Evolutionary conservation across 2,329 filamentous ascomycete genomes (phyloP).

Genomic region (Laburnicola sp.): DNA sequence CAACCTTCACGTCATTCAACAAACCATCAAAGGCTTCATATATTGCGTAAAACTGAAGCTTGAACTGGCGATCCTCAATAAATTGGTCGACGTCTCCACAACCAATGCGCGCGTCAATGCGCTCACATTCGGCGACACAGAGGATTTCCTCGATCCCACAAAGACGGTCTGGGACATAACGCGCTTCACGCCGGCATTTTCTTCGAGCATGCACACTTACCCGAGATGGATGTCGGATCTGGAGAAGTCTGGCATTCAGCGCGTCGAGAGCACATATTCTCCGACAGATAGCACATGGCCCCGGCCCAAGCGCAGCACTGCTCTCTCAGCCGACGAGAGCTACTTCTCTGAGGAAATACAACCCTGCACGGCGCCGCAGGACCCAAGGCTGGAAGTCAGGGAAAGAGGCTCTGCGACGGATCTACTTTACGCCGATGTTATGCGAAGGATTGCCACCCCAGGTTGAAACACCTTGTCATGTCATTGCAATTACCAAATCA

Average conservation of each 20-base stretch:
- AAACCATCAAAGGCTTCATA: constrained; percentile 44
- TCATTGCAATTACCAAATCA: neutral
- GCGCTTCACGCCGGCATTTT: constrained; percentile 21
- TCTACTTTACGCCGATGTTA: constrained; percentile 22
- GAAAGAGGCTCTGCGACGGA: constrained; percentile 25
- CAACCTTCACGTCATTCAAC: constrained; percentile 39
- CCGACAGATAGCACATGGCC: constrained; percentile 18
- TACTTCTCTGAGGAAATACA: constrained; percentile 17
- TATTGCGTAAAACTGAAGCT: constrained; percentile 53
- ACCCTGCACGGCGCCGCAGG: constrained; percentile 8
- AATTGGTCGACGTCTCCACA: constrained; percentile 34
- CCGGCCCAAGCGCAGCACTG: constrained; percentile 10
- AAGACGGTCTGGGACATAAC: constrained; percentile 25
- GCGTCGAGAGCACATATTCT: constrained; percentile 18
- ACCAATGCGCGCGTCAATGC: constrained; percentile 9
- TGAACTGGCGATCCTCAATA: constrained; percentile 57
- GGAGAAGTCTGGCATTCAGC: constrained; percentile 19
- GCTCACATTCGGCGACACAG: constrained; percentile 18
- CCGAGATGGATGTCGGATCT: constrained; percentile 25
- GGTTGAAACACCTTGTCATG: constrained; percentile 7
- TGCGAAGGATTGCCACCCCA: constrained; percentile 16
- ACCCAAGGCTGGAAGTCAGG: constrained; percentile 16
- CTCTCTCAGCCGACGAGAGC: constrained; percentile 11
- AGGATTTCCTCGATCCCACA: constrained; percentile 25
- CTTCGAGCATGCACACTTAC: constrained; percentile 18